Percentiles rank a stretch among this genome's conserved stretches.
Conservation (phyloP, 2,329 filamentous ascomycete species). For the Rosellinia necatrix region DNA sequence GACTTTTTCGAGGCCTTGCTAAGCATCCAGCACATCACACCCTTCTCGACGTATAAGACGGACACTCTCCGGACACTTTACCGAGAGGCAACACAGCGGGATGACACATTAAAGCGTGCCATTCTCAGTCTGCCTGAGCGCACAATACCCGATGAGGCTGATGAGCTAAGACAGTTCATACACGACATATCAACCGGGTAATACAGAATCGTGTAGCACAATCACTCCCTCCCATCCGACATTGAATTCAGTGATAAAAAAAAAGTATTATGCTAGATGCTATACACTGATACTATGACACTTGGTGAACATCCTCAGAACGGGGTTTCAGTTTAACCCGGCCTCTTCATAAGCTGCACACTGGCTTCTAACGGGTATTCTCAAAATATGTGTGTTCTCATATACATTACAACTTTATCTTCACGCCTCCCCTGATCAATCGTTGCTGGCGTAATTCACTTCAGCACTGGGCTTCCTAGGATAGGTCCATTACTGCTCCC, state of each 20-base stretch:
- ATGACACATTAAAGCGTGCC: slow-evolving; percentile 45
- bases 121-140: slow-evolving; percentile 52
- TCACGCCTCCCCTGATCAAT: not conserved
- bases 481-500: not conserved
- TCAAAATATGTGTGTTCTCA: slow-evolving; percentile 6
- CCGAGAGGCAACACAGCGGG: slow-evolving; percentile 46
- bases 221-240: not conserved
- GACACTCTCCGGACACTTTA: slow-evolving; percentile 47
- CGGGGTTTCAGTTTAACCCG: not conserved
- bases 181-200: slow-evolving; percentile 44
- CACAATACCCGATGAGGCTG: slow-evolving; percentile 57
- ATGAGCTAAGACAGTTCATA: slow-evolving; percentile 52
- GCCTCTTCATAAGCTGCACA: not conserved
- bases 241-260: not conserved
- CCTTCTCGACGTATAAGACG: slow-evolving; percentile 44
- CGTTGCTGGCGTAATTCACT: slow-evolving; percentile 6
- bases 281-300: not conserved
- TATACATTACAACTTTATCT: not conserved
- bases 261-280: slow-evolving; percentile 4
- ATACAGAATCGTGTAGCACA: slow-evolving; percentile 21
- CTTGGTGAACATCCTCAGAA: not conserved
- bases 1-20: slow-evolving; percentile 59
- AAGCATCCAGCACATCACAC: slow-evolving; percentile 51
- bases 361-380: too few relatives aligned
- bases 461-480: not conserved